These are phyloP conservation scores for Lagerstroemia speciosa DNA, from an alignment of 345 rosid species.

Conservation along the genomic window DNA sequence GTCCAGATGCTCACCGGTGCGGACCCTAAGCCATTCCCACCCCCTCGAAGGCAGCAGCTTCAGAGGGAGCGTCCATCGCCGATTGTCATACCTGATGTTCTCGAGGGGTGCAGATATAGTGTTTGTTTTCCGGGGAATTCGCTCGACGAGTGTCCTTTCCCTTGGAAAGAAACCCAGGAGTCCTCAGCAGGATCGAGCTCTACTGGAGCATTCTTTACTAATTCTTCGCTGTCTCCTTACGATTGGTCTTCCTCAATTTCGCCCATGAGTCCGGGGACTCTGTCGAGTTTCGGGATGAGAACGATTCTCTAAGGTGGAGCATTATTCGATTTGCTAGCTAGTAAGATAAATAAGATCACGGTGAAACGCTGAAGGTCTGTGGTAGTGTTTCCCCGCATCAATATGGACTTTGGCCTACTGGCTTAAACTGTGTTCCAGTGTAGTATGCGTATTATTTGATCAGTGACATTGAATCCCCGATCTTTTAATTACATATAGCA, in stretches of 20 bases:
- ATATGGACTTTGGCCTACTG: too few relatives aligned
- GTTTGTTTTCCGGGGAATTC: background rate
- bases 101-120: background rate
- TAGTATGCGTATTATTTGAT: too few relatives aligned
- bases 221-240: background rate
- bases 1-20: slow-evolving; percentile 10
- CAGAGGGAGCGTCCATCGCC: background rate
- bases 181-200: background rate
- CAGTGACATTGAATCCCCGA: too few relatives aligned
- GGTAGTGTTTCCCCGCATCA: too few relatives aligned
- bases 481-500: too few relatives aligned
- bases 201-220: background rate
- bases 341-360: too few relatives aligned
- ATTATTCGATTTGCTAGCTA: background rate
- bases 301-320: slow-evolving; percentile 13
- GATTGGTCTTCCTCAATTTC: background rate
- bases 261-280: slow-evolving; percentile 3
- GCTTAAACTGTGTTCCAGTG: too few relatives aligned
- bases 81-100: background rate
- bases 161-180: background rate
- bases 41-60: background rate
- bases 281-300: slow-evolving; percentile 8
- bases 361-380: too few relatives aligned
- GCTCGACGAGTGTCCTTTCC: background rate
- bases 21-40: background rate